Evolutionary conservation across 73 alveolate species (phyloP).

Genomic region (Paraurostyla sp.): DNA sequence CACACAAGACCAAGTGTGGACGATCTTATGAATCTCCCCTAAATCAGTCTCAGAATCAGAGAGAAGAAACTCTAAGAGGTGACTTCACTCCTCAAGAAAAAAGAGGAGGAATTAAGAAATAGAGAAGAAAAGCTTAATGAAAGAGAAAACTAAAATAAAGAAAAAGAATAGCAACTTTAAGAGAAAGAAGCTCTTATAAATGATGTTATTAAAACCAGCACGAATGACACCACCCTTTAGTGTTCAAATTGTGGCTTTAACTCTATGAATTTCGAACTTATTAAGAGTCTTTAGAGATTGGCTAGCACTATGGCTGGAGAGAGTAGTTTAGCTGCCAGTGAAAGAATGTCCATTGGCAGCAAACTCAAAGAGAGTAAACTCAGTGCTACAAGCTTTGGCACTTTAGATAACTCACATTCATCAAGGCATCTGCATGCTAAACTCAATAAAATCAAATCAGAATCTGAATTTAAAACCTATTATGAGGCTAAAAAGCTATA

Average conservation of each 20-base stretch:
- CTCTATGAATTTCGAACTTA: neutral
- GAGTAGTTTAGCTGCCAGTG: constrained; percentile 13
- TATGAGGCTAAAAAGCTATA: constrained; percentile 11
- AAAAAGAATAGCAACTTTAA: constrained; percentile 71
- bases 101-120: constrained; percentile 74
- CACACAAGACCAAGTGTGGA: constrained; percentile 88
- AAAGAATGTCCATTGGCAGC: constrained; percentile 5
- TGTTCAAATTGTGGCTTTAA: constrained; percentile 51
- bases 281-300: neutral
- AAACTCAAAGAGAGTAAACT: constrained; percentile 25
- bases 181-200: constrained; percentile 67
- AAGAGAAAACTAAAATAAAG: constrained; percentile 83
- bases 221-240: neutral
- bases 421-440: neutral
- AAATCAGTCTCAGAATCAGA: constrained; percentile 85
- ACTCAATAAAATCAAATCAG: constrained; percentile 16
- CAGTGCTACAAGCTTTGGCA: constrained; percentile 36
- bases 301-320: constrained; percentile 56
- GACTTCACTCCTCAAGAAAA: constrained; percentile 20
- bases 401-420: neutral
- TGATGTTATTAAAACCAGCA: constrained; percentile 68
- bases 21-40: constrained; percentile 88
- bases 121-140: constrained; percentile 76
- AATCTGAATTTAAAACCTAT: constrained; percentile 26
- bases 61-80: constrained; percentile 89